phyloP scores from a whole-genome alignment of 1,139 yeast genomes.

The Scheffersomyces quercinus region DNA sequence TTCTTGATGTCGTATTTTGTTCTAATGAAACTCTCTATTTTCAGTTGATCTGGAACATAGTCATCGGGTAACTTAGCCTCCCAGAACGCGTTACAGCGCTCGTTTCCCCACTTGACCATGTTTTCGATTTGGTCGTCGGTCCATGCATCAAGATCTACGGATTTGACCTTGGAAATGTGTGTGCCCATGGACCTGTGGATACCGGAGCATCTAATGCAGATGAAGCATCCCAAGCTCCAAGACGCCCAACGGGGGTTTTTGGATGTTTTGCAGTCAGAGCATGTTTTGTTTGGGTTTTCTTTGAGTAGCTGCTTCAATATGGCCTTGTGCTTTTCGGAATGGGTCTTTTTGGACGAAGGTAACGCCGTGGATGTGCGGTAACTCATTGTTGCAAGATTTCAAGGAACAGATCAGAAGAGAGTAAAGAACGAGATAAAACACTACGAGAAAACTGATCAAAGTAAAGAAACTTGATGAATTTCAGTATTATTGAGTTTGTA shows the following conservation, averaged over 20 bases:
- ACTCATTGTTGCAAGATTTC: conserved; percentile 12
- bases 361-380: conserved; percentile 20
- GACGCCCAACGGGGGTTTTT: conserved; percentile 98
- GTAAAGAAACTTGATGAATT: too few species aligned
- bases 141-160: conserved; percentile 96
- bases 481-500: too few species aligned
- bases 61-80: conserved; percentile 72
- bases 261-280: conserved; percentile 90
- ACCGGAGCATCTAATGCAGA: conserved; percentile 92
- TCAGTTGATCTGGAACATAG: conserved; percentile 80
- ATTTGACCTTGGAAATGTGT: conserved; percentile 82
- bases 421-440: too few species aligned
- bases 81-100: conserved; percentile 75
- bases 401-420: too few species aligned
- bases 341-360: conserved; percentile 46
- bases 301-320: conserved; percentile 71
- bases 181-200: conserved; percentile 95
- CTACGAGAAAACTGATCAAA: too few species aligned
- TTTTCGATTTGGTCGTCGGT: conserved; percentile 85
- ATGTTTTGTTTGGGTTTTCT: conserved; percentile 71
- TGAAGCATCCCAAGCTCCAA: conserved; percentile 90
- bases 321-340: conserved; percentile 59
- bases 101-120: conserved; percentile 87
- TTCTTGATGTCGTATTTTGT: conserved; percentile 89
- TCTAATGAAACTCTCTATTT: conserved; percentile 84